Percentiles rank a stretch among this genome's conserved stretches.
These are phyloP conservation scores for Suhomyces yuchorum DNA, from an alignment of 1,139 yeast genomes.

Conservation along the genomic window DNA sequence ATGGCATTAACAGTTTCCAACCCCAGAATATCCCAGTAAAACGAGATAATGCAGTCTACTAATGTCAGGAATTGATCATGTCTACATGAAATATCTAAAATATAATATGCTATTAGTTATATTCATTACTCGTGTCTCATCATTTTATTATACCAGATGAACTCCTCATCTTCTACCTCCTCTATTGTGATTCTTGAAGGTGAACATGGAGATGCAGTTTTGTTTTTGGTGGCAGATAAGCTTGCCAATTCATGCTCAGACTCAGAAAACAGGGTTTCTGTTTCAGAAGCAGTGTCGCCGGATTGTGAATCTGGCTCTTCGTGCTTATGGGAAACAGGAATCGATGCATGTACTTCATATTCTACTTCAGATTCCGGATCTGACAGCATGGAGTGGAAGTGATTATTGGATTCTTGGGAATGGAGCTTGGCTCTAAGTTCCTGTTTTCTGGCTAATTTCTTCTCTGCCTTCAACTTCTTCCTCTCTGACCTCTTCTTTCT, in stretches of 20 bases:
- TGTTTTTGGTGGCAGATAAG: slow-evolving; percentile 2
- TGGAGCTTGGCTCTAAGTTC: background rate
- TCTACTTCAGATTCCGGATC: background rate
- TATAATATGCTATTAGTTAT: background rate
- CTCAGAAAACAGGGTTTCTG: slow-evolving; percentile 2
- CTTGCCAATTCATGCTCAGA: background rate
- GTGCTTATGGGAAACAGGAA: background rate
- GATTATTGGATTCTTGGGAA: background rate
- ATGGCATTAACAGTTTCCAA: no score
- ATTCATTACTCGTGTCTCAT: slow-evolving; percentile 7
- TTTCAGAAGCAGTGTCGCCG: background rate
- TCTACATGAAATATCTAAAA: no score
- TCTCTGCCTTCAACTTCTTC: slow-evolving; percentile 3
- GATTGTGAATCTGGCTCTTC: background rate
- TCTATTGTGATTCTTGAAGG: slow-evolving; percentile 15
- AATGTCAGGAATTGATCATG: no score
- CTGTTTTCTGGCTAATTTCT: background rate
- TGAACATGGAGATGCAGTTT: background rate
- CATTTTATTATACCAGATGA: slow-evolving; percentile 15
- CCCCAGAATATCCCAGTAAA: no score
- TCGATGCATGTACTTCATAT: background rate
- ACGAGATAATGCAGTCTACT: no score
- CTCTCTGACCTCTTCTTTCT: slow-evolving; percentile 4
- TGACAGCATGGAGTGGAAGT: background rate
- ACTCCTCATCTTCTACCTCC: slow-evolving; percentile 23